Percentiles rank a stretch among this genome's conserved stretches.
These are phyloP conservation scores for Lentinula guzmanii DNA, from an alignment of 768 basidiomycete species.

Conservation along the genomic window DNA sequence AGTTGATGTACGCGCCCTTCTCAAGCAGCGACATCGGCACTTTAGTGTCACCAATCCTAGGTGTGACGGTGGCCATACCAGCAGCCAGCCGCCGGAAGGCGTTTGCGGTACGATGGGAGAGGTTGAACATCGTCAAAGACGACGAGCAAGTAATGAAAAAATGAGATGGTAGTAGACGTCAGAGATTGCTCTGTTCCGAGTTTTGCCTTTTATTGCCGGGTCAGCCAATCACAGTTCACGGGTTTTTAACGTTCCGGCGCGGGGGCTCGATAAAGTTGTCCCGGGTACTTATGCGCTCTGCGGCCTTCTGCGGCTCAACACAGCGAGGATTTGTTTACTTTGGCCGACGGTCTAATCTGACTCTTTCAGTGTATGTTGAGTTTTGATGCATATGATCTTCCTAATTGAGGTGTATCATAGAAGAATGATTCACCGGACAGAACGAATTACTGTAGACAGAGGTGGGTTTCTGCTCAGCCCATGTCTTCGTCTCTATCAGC, in stretches of 20 bases:
- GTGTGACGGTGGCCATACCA: conserved; percentile 77
- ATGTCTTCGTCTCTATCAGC: neutral
- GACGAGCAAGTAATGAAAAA: conserved; percentile 25
- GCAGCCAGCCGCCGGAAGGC: conserved; percentile 48
- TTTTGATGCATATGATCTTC: no score
- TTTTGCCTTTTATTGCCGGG: neutral
- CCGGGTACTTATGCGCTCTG: neutral
- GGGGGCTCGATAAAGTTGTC: neutral
- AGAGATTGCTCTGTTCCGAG: neutral
- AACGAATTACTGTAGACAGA: no score
- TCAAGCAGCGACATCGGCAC: conserved; percentile 86
- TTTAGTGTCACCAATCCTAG: conserved; percentile 84
- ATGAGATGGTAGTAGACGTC: conserved; percentile 4
- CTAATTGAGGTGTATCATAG: no score
- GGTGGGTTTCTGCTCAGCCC: neutral
- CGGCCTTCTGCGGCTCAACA: no score
- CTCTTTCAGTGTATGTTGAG: no score
- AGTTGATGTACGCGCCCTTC: conserved; percentile 82
- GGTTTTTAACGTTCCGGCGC: neutral
- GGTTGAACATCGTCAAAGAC: conserved; percentile 55
- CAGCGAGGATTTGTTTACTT: no score
- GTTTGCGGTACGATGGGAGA: conserved; percentile 47
- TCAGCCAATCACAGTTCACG: neutral
- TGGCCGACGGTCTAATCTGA: no score
- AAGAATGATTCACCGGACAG: no score